Conservation (phyloP, 108 stramenopile genomes). For the Skeletonema tropicum region DNA sequence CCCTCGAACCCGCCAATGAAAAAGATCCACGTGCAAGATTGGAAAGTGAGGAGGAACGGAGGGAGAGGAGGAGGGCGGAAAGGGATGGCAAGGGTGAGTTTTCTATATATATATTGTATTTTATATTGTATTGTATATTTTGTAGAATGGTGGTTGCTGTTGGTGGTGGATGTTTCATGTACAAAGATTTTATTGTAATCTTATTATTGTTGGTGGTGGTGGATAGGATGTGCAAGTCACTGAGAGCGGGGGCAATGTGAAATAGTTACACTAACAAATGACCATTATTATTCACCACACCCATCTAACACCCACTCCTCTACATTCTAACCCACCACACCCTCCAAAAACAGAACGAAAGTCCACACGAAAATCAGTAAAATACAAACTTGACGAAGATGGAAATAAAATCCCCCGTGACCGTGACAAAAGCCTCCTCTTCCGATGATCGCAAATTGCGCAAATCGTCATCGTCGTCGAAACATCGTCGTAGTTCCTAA, state of each 20-base stretch:
- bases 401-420: slow-evolving; percentile 10
- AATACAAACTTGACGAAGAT: slow-evolving; percentile 22
- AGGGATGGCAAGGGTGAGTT: slow-evolving; percentile 2
- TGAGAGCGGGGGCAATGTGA: too few species aligned
- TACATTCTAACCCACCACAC: too few species aligned
- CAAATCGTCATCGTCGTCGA: neutral
- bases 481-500: neutral
- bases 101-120: neutral
- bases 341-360: slow-evolving; percentile 21
- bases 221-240: too few species aligned
- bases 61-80: neutral
- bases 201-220: too few species aligned
- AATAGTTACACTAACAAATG: too few species aligned
- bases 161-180: too few species aligned
- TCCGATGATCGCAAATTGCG: neutral
- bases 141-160: too few species aligned
- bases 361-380: slow-evolving; percentile 16
- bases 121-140: too few species aligned
- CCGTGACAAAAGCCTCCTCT: too few species aligned
- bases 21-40: neutral
- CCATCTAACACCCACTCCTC: too few species aligned
- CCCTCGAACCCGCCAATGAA: neutral
- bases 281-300: too few species aligned
- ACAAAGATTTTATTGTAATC: too few species aligned
- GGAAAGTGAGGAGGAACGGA: neutral